A percentile compares a stretch with the other conserved stretches of the same genome.
Conservation (phyloP, 2,329 filamentous ascomycete species). For the Nigrospora oryzae region DNA sequence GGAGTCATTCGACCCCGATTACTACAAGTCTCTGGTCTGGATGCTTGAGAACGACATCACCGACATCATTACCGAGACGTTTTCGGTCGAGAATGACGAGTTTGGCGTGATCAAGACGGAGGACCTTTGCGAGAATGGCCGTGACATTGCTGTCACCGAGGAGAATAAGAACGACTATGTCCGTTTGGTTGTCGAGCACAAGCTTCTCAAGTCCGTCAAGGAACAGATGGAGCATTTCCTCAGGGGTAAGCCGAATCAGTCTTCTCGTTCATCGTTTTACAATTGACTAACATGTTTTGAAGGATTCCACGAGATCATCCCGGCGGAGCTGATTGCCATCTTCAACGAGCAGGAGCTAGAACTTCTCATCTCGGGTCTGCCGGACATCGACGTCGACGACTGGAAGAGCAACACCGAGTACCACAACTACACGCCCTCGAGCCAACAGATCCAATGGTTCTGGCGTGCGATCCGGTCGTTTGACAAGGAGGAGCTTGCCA, state of each 20-base stretch:
- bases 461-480: slow-evolving; percentile 96
- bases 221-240: slow-evolving; percentile 92
- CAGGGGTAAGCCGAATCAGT: slow-evolving; percentile 48
- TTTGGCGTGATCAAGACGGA: slow-evolving; percentile 86
- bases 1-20: slow-evolving; percentile 96
- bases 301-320: slow-evolving; percentile 98
- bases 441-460: slow-evolving; percentile 98
- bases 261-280: neutral
- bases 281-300: slow-evolving; percentile 18
- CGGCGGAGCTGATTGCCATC: slow-evolving; percentile 86
- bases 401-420: slow-evolving; percentile 99
- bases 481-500: slow-evolving; percentile 97
- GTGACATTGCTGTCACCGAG: slow-evolving; percentile 88
- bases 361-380: slow-evolving; percentile 89
- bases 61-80: slow-evolving; percentile 93
- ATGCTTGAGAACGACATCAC: slow-evolving; percentile 98
- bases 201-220: slow-evolving; percentile 82
- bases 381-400: slow-evolving; percentile 95
- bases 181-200: slow-evolving; percentile 87
- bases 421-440: slow-evolving; percentile 91
- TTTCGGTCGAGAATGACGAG: slow-evolving; percentile 86
- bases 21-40: slow-evolving; percentile 98
- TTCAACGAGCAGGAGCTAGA: slow-evolving; percentile 99
- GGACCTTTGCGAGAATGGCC: slow-evolving; percentile 79
- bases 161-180: slow-evolving; percentile 99